Evolutionary conservation across 805 yeast genomes (phyloP).

Genomic region (Debaryomyces hansenii): DNA sequence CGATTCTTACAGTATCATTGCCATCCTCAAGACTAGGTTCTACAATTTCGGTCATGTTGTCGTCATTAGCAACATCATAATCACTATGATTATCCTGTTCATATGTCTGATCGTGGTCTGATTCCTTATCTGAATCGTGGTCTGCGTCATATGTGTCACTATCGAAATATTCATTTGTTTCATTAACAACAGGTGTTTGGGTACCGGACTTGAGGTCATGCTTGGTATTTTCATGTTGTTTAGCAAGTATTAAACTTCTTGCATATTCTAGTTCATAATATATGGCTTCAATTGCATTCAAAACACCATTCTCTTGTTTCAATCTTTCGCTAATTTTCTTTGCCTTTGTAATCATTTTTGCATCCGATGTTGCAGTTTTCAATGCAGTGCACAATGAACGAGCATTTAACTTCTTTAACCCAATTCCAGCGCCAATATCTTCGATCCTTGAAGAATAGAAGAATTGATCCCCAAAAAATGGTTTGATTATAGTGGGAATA

Average conservation of each 20-base stretch:
- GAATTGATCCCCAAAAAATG: constrained; percentile 95
- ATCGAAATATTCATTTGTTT: constrained; percentile 1
- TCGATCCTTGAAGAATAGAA: constrained; percentile 87
- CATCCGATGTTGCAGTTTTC: constrained; percentile 63
- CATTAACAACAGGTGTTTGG: constrained; percentile 23
- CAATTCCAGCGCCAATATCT: constrained; percentile 83
- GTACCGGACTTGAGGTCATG: constrained; percentile 22
- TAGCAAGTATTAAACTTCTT: constrained; percentile 50
- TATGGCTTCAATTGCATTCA: constrained; percentile 71
- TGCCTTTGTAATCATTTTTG: constrained; percentile 69
- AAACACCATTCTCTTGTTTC: constrained; percentile 76
- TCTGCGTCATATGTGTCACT: not conserved
- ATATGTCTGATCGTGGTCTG: not conserved
- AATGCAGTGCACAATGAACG: constrained; percentile 67
- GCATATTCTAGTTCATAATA: constrained; percentile 82
- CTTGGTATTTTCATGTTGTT: constrained; percentile 34
- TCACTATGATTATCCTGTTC: too few species aligned
- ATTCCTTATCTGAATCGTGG: not conserved
- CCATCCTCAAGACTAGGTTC: not conserved
- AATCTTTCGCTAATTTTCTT: constrained; percentile 60
- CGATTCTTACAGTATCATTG: not conserved
- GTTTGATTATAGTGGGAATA: constrained; percentile 85
- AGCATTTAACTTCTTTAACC: constrained; percentile 65
- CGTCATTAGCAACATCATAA: not conserved
- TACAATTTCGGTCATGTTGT: not conserved